These are phyloP conservation scores for Backusella circina DNA, from an alignment of 192 early-diverging fungal species.

Conservation along the genomic window DNA sequence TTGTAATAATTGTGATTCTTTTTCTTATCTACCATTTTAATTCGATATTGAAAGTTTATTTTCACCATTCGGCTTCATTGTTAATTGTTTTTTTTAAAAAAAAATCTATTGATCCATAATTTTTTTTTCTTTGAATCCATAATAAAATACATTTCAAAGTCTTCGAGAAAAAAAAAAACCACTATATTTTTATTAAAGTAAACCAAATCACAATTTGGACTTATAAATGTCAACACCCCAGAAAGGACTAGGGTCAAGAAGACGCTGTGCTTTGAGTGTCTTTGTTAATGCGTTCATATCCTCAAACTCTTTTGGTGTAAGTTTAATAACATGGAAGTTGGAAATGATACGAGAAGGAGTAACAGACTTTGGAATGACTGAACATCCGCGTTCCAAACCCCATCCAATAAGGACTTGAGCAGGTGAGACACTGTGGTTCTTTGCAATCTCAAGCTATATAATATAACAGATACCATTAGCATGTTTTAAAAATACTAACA, in stretches of 20 bases:
- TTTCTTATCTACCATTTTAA: too few species aligned
- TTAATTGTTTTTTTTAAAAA: too few species aligned
- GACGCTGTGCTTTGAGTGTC: background rate
- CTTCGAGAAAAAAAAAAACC: background rate
- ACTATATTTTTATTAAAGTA: background rate
- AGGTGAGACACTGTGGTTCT: constrained; percentile 58
- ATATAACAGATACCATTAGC: background rate
- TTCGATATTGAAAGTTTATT: too few species aligned
- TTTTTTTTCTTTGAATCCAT: background rate
- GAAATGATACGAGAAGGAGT: constrained; percentile 38
- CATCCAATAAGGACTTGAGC: constrained; percentile 81
- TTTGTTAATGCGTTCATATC: background rate
- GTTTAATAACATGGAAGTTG: constrained; percentile 20
- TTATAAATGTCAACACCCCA: constrained; percentile 4
- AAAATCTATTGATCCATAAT: too few species aligned
- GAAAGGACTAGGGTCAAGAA: background rate
- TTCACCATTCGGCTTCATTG: too few species aligned
- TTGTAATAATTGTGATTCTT: too few species aligned
- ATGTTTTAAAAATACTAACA: background rate
- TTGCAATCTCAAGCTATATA: constrained; percentile 48
- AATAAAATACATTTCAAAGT: background rate
- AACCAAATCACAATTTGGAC: background rate
- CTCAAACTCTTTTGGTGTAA: constrained; percentile 3
- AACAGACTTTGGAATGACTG: constrained; percentile 83
- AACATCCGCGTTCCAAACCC: constrained; percentile 68